Evolutionary conservation across 1,284 basidiomycete genomes (phyloP).

Genomic region (Megacollybia platyphylla): DNA sequence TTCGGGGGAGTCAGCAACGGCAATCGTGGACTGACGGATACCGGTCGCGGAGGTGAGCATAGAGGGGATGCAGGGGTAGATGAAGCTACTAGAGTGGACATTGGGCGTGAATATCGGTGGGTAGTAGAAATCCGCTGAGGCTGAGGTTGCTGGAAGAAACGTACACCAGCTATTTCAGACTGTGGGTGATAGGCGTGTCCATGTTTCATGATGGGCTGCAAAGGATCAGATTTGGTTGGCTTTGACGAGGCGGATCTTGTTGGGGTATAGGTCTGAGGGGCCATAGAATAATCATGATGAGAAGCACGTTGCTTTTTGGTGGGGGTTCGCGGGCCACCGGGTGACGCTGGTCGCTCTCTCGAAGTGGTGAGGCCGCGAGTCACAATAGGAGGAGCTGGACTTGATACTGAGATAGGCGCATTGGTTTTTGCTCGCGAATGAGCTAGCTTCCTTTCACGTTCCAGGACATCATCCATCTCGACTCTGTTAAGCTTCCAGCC

Average conservation of each 20-base stretch:
- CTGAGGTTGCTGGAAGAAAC: background rate
- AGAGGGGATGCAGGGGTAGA: background rate
- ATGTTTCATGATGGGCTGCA: conserved; percentile 15
- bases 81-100: background rate
- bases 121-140: background rate
- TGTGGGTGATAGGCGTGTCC: conserved; percentile 17
- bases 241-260: background rate
- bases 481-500: conserved; percentile 13
- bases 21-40: conserved; percentile 3
- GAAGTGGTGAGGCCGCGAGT: conserved; percentile 12
- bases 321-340: conserved; percentile 25
- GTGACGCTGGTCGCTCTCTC: conserved; percentile 32
- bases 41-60: conserved; percentile 1
- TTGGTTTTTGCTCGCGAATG: background rate
- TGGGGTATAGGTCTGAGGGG: background rate
- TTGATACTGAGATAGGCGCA: background rate
- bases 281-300: background rate
- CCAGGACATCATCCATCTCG: background rate
- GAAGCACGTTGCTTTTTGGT: background rate
- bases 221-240: background rate
- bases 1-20: conserved; percentile 23
- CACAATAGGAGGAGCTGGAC: conserved; percentile 10
- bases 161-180: background rate
- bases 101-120: background rate
- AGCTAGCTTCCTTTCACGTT: background rate